Conservation (phyloP, 371 early-diverging fungal genomes). For the Mortierella sp. region DNA sequence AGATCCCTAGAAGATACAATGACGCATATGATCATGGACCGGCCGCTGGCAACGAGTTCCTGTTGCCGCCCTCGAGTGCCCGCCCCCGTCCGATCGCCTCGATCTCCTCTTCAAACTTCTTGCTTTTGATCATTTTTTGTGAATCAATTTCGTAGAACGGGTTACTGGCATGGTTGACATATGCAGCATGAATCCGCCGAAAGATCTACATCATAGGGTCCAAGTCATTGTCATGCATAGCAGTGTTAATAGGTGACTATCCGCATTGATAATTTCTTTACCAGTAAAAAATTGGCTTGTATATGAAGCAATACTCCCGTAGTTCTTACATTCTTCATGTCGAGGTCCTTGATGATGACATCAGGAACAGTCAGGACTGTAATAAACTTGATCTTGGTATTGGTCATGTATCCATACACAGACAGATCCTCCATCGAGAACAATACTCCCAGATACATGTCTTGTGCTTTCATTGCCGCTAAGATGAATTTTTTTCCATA, state of each 20-base stretch:
- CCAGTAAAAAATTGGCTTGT: too few relatives aligned
- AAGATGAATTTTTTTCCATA: too few relatives aligned
- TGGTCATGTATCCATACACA: slow-evolving; percentile 91
- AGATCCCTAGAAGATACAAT: too few relatives aligned
- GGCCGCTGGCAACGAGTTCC: slow-evolving; percentile 20
- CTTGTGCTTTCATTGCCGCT: slow-evolving; percentile 73
- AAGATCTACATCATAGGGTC: slow-evolving; percentile 67
- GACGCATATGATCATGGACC: neutral
- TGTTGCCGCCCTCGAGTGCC: slow-evolving; percentile 47
- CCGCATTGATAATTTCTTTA: too few relatives aligned
- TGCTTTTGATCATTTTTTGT: slow-evolving; percentile 66
- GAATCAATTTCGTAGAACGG: slow-evolving; percentile 82
- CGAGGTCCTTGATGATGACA: slow-evolving; percentile 79
- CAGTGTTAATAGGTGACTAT: too few relatives aligned
- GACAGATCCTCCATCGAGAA: slow-evolving; percentile 89
- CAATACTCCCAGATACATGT: slow-evolving; percentile 85
- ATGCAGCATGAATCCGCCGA: slow-evolving; percentile 82
- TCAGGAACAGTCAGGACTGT: slow-evolving; percentile 82
- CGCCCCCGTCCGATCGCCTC: slow-evolving; percentile 64
- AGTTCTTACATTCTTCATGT: slow-evolving; percentile 85
- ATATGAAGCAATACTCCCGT: too few relatives aligned
- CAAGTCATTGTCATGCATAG: too few relatives aligned
- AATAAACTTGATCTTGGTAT: slow-evolving; percentile 85
- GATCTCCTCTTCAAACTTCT: slow-evolving; percentile 67
- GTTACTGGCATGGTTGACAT: slow-evolving; percentile 81